Evolutionary conservation across 176 grass and related monocot genomes (phyloP).

Genomic region (Carex myosuroides): DNA sequence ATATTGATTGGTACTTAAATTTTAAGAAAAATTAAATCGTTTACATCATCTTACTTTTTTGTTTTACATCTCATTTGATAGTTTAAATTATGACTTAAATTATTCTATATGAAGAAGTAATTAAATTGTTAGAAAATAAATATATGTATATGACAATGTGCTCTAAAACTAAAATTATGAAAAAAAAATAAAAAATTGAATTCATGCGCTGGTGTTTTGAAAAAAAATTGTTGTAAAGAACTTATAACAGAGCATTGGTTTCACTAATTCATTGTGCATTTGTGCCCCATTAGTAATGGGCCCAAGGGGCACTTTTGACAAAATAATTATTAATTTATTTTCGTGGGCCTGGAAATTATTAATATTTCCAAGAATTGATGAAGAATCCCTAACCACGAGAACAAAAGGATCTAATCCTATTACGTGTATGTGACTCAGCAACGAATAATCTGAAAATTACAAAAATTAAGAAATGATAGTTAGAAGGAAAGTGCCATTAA

Average conservation of each 20-base stretch:
- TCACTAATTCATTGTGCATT: not conserved
- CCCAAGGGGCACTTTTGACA: not conserved
- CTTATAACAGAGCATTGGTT: not conserved
- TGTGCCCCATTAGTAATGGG: not conserved
- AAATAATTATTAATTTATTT: not conserved
- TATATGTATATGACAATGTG: no score
- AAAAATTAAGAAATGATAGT: not conserved
- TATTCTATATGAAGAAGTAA: no score
- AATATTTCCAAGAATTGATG: constrained; percentile 14
- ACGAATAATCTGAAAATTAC: constrained; percentile 31
- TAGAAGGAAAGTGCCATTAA: not conserved
- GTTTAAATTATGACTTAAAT: no score
- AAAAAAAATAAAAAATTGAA: no score
- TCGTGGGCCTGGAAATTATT: constrained; percentile 4
- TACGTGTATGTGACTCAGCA: constrained; percentile 59
- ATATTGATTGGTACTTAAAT: no score
- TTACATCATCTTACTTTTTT: no score
- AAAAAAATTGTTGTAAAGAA: not conserved
- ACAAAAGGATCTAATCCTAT: constrained; percentile 32
- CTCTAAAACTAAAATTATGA: no score
- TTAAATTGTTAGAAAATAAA: no score
- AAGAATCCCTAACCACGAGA: constrained; percentile 20
- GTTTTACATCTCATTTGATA: no score
- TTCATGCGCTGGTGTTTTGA: not conserved
- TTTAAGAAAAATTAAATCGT: no score